These are phyloP conservation scores for Bipolaris oryzae DNA, from an alignment of 2,329 filamentous ascomycete genomes.

Conservation along the genomic window DNA sequence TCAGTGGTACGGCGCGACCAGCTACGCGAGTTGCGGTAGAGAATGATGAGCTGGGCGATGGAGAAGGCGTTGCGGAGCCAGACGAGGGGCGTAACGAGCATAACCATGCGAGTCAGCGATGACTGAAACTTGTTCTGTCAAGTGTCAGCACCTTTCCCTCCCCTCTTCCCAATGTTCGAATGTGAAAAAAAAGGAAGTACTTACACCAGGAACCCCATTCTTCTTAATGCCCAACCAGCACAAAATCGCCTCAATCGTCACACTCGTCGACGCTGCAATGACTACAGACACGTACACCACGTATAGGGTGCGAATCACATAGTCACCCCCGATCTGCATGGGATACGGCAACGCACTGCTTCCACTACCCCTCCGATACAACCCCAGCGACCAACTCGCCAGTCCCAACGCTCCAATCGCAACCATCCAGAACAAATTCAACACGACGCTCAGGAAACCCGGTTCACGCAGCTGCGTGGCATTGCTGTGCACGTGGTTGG, in stretches of 20 bases:
- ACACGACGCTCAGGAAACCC: slow-evolving; percentile 19
- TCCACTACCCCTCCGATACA: slow-evolving; percentile 9
- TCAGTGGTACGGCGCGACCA: slow-evolving; percentile 27
- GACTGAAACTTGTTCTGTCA: slow-evolving; percentile 8
- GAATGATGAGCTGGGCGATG: slow-evolving; percentile 21
- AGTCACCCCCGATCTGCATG: neutral
- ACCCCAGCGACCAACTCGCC: slow-evolving; percentile 23
- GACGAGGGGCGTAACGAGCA: slow-evolving; percentile 21
- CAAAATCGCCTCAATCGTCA: slow-evolving; percentile 18
- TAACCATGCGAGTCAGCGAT: slow-evolving; percentile 17
- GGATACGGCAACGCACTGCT: slow-evolving; percentile 16
- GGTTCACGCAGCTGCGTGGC: slow-evolving; percentile 20
- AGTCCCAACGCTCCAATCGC: slow-evolving; percentile 22
- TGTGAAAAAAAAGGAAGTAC: neutral
- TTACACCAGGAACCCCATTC: slow-evolving; percentile 20
- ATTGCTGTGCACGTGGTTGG: slow-evolving; percentile 27
- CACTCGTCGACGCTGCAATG: slow-evolving; percentile 19
- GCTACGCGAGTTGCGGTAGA: slow-evolving; percentile 18
- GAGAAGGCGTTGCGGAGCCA: slow-evolving; percentile 26
- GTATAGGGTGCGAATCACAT: slow-evolving; percentile 15
- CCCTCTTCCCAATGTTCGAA: too few relatives aligned
- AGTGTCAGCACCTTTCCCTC: too few relatives aligned
- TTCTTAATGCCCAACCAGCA: slow-evolving; percentile 22
- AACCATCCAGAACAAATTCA: slow-evolving; percentile 22
- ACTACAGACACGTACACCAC: slow-evolving; percentile 18